These are phyloP conservation scores for Penicillium freii DNA, from an alignment of 2,329 filamentous ascomycete genomes.

Conservation along the genomic window DNA sequence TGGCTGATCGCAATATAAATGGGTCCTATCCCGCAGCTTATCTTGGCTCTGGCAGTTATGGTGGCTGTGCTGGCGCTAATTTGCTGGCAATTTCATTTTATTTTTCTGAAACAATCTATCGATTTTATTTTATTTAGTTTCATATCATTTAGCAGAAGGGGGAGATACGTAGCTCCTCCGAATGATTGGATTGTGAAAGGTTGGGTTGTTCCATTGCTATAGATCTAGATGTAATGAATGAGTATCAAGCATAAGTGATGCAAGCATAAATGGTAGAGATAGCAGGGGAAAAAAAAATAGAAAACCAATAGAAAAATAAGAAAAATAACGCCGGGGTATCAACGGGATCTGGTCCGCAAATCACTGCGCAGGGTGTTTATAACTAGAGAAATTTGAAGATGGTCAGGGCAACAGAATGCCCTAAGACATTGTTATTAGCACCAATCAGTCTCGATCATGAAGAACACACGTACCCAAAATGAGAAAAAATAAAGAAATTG, in stretches of 20 bases:
- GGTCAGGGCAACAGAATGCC: slow-evolving; percentile 12
- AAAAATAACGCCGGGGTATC: background rate
- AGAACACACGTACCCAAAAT: slow-evolving; percentile 12
- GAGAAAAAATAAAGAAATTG: slow-evolving; percentile 22
- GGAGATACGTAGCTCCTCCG: background rate
- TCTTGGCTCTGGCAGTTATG: slow-evolving; percentile 5
- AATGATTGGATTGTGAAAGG: background rate
- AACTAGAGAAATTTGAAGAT: slow-evolving; percentile 11
- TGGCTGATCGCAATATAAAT: background rate
- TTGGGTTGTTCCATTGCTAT: background rate
- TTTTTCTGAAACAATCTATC: background rate
- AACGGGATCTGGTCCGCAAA: background rate
- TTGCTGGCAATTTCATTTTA: background rate
- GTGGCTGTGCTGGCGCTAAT: slow-evolving; percentile 8
- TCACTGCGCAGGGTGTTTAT: slow-evolving; percentile 2
- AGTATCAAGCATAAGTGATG: background rate
- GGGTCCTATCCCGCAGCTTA: slow-evolving; percentile 5
- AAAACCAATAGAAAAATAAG: background rate
- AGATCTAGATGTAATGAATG: background rate
- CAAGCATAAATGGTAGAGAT: background rate
- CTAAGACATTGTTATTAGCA: slow-evolving; percentile 1
- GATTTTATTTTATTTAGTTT: background rate
- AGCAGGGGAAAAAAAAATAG: background rate
- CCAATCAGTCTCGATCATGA: background rate
- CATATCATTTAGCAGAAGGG: background rate